phyloP scores from a whole-genome alignment of 345 rosid species.

The Schrenkiella parvula region DNA sequence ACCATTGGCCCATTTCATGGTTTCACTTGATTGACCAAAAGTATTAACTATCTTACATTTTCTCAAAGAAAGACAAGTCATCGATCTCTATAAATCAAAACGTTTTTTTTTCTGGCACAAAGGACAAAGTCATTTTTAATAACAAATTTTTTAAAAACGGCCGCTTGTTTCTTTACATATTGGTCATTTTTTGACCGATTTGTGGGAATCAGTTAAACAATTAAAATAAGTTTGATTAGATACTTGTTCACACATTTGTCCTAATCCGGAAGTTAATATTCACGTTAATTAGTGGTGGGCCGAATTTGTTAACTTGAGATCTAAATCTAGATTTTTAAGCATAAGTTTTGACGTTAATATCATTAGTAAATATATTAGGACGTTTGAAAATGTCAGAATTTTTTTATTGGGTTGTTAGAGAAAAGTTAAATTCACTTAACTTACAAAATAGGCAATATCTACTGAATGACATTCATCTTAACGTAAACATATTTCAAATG shows the following conservation, averaged over 20 bases:
- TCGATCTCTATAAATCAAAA: slow-evolving; percentile 4
- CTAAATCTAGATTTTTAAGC: no score
- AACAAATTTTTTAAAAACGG: slow-evolving; percentile 6
- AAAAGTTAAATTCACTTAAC: not conserved
- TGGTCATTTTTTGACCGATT: slow-evolving; percentile 32
- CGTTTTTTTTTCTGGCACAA: not conserved
- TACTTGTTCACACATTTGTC: slow-evolving; percentile 29
- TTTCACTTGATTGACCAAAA: slow-evolving; percentile 13
- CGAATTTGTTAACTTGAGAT: not conserved
- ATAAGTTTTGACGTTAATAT: no score
- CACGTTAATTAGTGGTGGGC: slow-evolving; percentile 3
- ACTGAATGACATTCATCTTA: not conserved
- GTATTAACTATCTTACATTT: slow-evolving; percentile 3
- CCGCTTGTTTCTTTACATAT: slow-evolving; percentile 19
- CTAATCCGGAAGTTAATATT: not conserved
- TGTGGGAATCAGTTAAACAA: slow-evolving; percentile 1
- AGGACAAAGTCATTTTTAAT: slow-evolving; percentile 7
- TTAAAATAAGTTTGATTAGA: not conserved
- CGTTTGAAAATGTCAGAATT: not conserved
- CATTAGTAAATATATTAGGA: no score
- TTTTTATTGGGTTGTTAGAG: not conserved
- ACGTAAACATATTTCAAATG: not conserved
- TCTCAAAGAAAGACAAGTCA: slow-evolving; percentile 20
- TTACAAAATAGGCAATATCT: not conserved
- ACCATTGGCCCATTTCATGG: slow-evolving; percentile 1